phyloP scores from a whole-genome alignment of 2,329 filamentous ascomycete genomes.

The Hymenoscyphus albidus region DNA sequence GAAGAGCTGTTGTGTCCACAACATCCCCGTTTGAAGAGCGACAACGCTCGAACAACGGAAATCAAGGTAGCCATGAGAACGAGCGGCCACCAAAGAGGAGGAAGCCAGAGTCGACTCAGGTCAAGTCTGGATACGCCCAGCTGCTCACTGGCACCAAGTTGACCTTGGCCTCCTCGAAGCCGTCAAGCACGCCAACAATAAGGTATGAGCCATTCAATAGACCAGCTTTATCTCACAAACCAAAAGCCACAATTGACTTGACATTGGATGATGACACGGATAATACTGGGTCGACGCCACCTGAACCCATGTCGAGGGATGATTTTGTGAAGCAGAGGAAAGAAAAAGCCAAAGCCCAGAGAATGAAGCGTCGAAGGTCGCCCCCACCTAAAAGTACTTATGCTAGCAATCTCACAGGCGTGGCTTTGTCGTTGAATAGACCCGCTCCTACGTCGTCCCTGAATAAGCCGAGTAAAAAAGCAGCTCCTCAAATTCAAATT shows the following conservation, averaged over 20 bases:
- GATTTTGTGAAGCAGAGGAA: background rate
- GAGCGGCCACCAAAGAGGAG: conserved; percentile 42
- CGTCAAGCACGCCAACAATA: conserved; percentile 26
- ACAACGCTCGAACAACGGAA: conserved; percentile 33
- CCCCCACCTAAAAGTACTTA: conserved; percentile 25
- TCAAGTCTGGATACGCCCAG: conserved; percentile 48
- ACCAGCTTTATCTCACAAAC: conserved; percentile 7
- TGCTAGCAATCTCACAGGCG: conserved; percentile 31
- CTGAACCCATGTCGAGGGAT: background rate
- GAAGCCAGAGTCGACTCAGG: conserved; percentile 39
- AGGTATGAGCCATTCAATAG: conserved; percentile 25
- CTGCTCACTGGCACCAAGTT: conserved; percentile 48
- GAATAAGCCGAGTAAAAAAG: background rate
- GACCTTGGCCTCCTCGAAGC: conserved; percentile 38
- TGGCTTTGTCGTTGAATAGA: conserved; percentile 23
- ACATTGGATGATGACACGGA: conserved; percentile 26
- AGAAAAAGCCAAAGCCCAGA: conserved; percentile 12
- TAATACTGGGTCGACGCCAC: background rate
- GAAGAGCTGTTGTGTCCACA: conserved; percentile 53
- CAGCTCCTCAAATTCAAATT: background rate
- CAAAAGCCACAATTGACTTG: conserved; percentile 25
- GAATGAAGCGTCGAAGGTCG: conserved; percentile 16
- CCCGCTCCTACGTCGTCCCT: conserved; percentile 4
- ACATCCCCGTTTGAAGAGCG: conserved; percentile 65
- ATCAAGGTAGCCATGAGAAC: conserved; percentile 17